Evolutionary conservation across 2,329 filamentous ascomycete genomes (phyloP), one percentile per base, ranked within the genome.

Genomic region (Pezicula carpinea): DNA sequence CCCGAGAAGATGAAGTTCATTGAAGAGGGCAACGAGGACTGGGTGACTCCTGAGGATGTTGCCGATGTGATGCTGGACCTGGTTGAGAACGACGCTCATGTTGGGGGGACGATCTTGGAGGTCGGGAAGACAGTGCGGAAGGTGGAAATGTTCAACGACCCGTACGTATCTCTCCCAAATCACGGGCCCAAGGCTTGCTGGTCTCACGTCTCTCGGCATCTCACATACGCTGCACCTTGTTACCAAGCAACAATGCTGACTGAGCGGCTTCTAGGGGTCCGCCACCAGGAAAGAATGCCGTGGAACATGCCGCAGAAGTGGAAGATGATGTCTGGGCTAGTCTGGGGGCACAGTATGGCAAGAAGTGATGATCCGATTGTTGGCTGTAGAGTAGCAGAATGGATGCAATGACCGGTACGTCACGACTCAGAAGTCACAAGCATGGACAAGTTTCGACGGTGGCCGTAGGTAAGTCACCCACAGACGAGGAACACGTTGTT

Each of bases 61-160:
- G 72, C 72, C 1, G 55, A 63, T 21, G 69, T 65, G 0, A 74
- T 74, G 71, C 49, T 73, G 13, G 47, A 52, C 3, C 64, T 66
- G 13, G 56, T 69, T 1, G 63, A 69, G 46, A 55, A 59, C 1
- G 60, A 59, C 0, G 51, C 60, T 3, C 47, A 65, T 17, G 55
- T 58, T 0, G 70, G 69, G 6, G 72, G 72, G 0, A 69, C 68
- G 0, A 53, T 75, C 0, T 39, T 74, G 2, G 72, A 74, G 52
- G 64, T 74, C 7, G 67, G 64, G 0, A 60, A 61, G 0, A 49
- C 53, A 5, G 62, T 61, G 5, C 58, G 71, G 1, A 48, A 53
- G 13, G 66, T 74, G 10, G 48, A 58, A 26, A 41, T 48, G 0
- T 59, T 64, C 3, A 66, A 68, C n/a, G 70, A 72, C 21, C 63